phyloP scores from a whole-genome alignment of 305 asterid genomes.

The Fraxinus paxiana region DNA sequence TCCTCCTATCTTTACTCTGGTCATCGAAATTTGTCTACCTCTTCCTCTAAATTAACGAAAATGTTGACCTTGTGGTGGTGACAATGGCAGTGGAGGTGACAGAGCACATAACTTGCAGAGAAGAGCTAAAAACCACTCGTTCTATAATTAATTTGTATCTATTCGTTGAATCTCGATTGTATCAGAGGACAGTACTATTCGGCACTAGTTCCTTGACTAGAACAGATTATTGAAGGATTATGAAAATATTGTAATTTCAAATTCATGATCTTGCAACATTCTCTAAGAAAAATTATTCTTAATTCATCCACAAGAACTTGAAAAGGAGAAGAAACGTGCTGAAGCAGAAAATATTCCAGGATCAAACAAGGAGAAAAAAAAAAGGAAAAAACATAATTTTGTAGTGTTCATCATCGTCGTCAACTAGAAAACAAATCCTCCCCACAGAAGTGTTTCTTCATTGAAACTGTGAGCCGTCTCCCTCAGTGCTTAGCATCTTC shows the following conservation, averaged over 20 bases:
- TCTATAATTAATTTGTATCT: not conserved
- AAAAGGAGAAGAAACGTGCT: constrained; percentile 11
- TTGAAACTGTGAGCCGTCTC: constrained; percentile 11
- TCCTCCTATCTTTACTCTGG: not conserved
- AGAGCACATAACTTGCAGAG: not conserved
- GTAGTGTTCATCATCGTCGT: not conserved
- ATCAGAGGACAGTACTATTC: not conserved
- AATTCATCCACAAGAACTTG: not conserved
- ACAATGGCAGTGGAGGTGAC: not conserved
- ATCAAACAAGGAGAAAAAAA: constrained; percentile 16
- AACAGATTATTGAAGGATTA: not conserved
- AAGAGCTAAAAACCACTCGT: not conserved
- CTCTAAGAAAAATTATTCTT: not conserved
- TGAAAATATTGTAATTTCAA: not conserved
- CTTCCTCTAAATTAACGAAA: not conserved
- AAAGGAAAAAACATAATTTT: not conserved
- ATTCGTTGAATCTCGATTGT: not conserved
- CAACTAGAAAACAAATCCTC: constrained; percentile 19
- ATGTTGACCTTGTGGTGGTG: not conserved
- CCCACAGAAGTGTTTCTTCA: constrained; percentile 19
- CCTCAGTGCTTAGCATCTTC: constrained; percentile 72
- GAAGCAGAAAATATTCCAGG: constrained; percentile 23
- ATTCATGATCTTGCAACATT: not conserved
- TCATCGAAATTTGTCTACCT: not conserved
- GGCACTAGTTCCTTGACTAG: not conserved